Conservation (phyloP, 331 rosid genomes). For the Rhamnella rubrinervis region DNA sequence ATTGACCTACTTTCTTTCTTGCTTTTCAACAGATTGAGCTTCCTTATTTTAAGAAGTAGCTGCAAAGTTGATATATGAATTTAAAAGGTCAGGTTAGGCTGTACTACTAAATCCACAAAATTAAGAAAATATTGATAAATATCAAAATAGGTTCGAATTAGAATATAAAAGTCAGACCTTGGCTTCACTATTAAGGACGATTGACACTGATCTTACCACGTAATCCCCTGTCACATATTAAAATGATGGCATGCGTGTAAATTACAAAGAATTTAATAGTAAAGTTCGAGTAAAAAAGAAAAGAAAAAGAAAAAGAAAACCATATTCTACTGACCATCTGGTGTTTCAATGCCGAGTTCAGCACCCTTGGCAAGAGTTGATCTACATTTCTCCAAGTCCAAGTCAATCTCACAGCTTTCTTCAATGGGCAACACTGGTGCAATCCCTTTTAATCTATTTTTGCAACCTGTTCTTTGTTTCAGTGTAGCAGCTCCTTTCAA, state of each 20-base stretch:
- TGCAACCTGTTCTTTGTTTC: slow-evolving; percentile 79
- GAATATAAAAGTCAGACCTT: slow-evolving; percentile 41
- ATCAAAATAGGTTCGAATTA: neutral
- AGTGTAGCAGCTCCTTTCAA: slow-evolving; percentile 84
- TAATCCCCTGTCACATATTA: slow-evolving; percentile 55
- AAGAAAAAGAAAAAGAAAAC: too few species aligned
- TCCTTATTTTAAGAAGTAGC: slow-evolving; percentile 71
- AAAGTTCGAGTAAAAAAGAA: neutral
- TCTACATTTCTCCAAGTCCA: slow-evolving; percentile 64
- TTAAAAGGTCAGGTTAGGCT: neutral
- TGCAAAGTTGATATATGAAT: slow-evolving; percentile 32
- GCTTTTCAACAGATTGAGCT: slow-evolving; percentile 58
- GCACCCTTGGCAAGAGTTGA: slow-evolving; percentile 58
- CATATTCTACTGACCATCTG: slow-evolving; percentile 54
- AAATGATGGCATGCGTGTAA: neutral
- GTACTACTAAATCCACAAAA: neutral
- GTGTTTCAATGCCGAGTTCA: slow-evolving; percentile 68
- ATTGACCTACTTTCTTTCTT: slow-evolving; percentile 67
- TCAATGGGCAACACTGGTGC: slow-evolving; percentile 67
- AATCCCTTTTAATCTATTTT: slow-evolving; percentile 56
- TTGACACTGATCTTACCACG: slow-evolving; percentile 55
- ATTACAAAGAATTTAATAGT: neutral
- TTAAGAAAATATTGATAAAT: neutral
- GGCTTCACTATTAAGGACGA: slow-evolving; percentile 57
- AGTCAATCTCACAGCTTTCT: slow-evolving; percentile 60